phyloP scores from a whole-genome alignment of 306 rosid species.

The Cicer arietinum region DNA sequence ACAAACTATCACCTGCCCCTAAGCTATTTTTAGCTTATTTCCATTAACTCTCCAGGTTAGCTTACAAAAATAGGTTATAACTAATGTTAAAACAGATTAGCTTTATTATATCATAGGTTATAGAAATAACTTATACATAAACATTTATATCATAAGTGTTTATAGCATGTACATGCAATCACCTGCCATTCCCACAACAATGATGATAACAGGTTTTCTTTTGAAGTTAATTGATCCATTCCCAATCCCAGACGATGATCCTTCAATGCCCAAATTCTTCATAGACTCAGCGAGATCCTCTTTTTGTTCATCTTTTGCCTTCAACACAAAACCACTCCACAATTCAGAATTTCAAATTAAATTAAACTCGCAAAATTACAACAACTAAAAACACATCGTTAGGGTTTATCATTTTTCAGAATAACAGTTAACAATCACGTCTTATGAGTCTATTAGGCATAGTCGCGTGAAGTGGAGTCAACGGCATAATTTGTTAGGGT shows the following conservation, averaged over 20 bases:
- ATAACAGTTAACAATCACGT: neutral
- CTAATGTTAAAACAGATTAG: no score
- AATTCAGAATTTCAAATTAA: constrained; percentile 5
- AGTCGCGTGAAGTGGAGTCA: no score
- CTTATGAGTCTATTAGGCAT: neutral
- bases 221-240: constrained; percentile 56
- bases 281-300: constrained; percentile 64
- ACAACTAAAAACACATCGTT: neutral
- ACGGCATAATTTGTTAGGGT: no score
- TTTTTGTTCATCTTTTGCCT: constrained; percentile 61
- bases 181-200: constrained; percentile 98
- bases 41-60: no score
- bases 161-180: neutral
- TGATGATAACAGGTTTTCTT: constrained; percentile 79
- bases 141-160: no score
- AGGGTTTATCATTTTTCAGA: constrained; percentile 35
- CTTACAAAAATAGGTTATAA: no score
- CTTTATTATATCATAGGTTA: no score
- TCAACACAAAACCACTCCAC: constrained; percentile 34
- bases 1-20: no score
- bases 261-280: constrained; percentile 73
- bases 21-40: no score
- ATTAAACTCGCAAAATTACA: neutral
- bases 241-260: constrained; percentile 63
- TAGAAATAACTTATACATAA: no score